Base-by-base conservation (phyloP, 2,329 filamentous ascomycete genomes). In the Didymella lethalis region DNA sequence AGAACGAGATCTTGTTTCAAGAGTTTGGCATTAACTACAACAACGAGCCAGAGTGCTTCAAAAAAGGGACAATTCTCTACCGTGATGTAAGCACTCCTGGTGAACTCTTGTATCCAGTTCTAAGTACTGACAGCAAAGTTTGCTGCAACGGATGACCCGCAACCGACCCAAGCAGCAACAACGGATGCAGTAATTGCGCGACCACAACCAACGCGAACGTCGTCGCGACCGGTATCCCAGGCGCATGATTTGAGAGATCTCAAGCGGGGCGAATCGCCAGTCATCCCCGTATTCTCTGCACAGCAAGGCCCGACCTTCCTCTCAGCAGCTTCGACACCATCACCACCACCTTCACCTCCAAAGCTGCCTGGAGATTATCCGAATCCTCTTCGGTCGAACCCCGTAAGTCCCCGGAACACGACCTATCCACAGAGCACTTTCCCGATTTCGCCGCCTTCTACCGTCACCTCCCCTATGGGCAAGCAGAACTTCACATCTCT, bases 21-120 rank as follows among this genome's bases (percentile, higher is more conserved):
- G 85, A 85, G 26, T 98, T 97, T 76, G 86, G 88, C 2, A 93
- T 98, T 74, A 99, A 99, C 79, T 99, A 99, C 80, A 99, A 99
- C 78, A 95, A 97, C 66, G 95, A 99, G 77, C 87, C 88, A 0
- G 92, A 96, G 63, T 93, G 97, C 16, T 97, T 87, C 77, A 95
- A 90, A 76, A 99, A 98, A 76, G 95, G 95, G 4, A 98, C 92
- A 65, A 90, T 97, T 2, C 79, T 98, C 5, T 95, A 93, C 75
- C 86, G 93, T 68, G 90, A 95, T 75, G 90, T 90, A 78, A 71
- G 86, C 77, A 44, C 52, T 12, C 7, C 34, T 14, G 4, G 6
- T 20, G n/a, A 10, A 16, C 8, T n/a, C 18, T 28, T 6, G n/a
- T 12, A 31, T 29, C 38, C 23, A 29, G 8, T 34, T 25, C 20